Evolutionary conservation across 768 basidiomycete genomes (phyloP).

Genomic region (Collybiopsis luxurians): DNA sequence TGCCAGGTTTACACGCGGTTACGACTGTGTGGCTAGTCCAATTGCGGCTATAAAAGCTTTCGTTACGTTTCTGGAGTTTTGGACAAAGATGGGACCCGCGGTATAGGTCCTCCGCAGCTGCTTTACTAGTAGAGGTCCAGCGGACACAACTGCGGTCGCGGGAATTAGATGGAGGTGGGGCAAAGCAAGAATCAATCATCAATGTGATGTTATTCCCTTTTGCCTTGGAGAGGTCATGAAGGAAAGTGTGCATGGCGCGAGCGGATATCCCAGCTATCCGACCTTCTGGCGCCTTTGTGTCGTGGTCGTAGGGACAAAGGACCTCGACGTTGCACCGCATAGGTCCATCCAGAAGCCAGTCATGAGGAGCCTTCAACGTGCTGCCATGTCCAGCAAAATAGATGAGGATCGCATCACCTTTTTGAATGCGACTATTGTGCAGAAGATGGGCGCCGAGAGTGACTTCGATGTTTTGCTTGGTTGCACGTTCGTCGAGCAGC

Average conservation of each 20-base stretch:
- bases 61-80: slow-evolving; percentile 37
- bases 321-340: slow-evolving; percentile 43
- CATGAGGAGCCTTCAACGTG: slow-evolving; percentile 49
- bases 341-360: slow-evolving; percentile 49
- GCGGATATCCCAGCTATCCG: slow-evolving; percentile 65
- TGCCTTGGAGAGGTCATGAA: slow-evolving; percentile 48
- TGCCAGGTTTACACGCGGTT: slow-evolving; percentile 53
- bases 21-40: slow-evolving; percentile 49
- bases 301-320: slow-evolving; percentile 66
- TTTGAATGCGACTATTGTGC: slow-evolving; percentile 56
- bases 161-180: slow-evolving; percentile 35
- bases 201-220: slow-evolving; percentile 74
- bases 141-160: slow-evolving; percentile 49
- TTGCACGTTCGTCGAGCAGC: slow-evolving; percentile 57
- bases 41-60: slow-evolving; percentile 39
- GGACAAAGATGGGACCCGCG: slow-evolving; percentile 47
- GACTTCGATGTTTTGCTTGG: slow-evolving; percentile 60
- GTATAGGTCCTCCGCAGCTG: slow-evolving; percentile 52
- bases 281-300: slow-evolving; percentile 43
- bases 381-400: slow-evolving; percentile 80
- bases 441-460: slow-evolving; percentile 59
- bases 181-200: slow-evolving; percentile 65
- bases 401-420: slow-evolving; percentile 62
- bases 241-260: slow-evolving; percentile 59
- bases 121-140: slow-evolving; percentile 59